phyloP scores from a whole-genome alignment of 148 eudicot genomes.

The Camellia japonica region DNA sequence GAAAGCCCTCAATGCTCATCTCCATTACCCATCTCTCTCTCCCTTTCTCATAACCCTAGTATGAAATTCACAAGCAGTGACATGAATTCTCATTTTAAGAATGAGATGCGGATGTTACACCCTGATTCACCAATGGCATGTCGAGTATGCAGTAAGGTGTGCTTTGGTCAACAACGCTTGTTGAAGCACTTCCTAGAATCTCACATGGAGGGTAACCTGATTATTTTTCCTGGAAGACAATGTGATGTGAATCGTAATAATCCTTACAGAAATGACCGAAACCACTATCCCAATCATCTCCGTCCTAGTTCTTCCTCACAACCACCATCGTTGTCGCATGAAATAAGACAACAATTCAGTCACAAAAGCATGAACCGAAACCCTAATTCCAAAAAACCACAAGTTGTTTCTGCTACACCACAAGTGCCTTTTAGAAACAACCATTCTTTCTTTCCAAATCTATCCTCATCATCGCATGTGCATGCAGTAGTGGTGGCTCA shows the following conservation, averaged over 20 bases:
- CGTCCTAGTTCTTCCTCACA: neutral
- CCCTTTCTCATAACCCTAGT: conserved; percentile 15
- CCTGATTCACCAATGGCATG: conserved; percentile 20
- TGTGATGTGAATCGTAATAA: neutral
- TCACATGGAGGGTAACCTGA: conserved; percentile 11
- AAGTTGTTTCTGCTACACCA: too few relatives aligned
- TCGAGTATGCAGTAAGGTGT: conserved; percentile 26
- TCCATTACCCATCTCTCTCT: neutral
- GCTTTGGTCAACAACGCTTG: conserved; percentile 10
- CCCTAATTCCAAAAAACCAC: neutral
- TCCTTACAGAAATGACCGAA: neutral
- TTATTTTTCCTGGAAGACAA: neutral
- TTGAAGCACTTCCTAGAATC: conserved; percentile 26
- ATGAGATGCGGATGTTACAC: neutral
- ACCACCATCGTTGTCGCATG: too few relatives aligned
- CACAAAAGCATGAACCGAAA: neutral
- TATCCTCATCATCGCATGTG: too few relatives aligned
- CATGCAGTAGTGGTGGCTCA: too few relatives aligned
- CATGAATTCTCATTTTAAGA: neutral
- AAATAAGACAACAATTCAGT: too few relatives aligned
- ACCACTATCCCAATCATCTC: neutral
- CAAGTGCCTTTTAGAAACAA: too few relatives aligned
- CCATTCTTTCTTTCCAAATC: too few relatives aligned
- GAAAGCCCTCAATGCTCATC: neutral
- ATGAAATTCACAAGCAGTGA: neutral